Percentiles rank a stretch among this genome's conserved stretches.
Evolutionary conservation across 441 rosid genomes (phyloP).

Genomic region (Kokia cookei): DNA sequence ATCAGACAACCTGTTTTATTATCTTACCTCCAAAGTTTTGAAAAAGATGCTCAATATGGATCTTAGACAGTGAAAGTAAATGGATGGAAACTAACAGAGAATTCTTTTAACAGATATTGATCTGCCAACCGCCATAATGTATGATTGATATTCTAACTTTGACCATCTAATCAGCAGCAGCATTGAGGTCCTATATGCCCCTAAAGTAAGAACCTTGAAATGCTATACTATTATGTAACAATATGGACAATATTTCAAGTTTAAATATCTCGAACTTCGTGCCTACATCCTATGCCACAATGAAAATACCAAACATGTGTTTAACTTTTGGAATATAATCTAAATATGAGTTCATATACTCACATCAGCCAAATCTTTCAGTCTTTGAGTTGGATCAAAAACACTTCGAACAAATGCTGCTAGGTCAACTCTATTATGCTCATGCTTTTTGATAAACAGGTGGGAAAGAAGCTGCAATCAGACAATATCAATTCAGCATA

Average conservation of each 20-base stretch:
- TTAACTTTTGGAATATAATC: background rate
- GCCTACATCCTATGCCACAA: background rate
- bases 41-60: background rate
- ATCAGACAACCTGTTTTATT: background rate
- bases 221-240: background rate
- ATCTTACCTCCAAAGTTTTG: background rate
- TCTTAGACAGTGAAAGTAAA: background rate
- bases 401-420: conserved; percentile 70
- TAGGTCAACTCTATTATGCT: conserved; percentile 50
- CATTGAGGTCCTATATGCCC: background rate
- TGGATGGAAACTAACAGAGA: background rate
- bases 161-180: background rate
- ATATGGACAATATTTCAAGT: background rate
- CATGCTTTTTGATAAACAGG: conserved; percentile 74
- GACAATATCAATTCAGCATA: conserved; percentile 6
- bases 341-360: conserved; percentile 19
- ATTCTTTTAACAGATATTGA: background rate
- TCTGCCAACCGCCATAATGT: background rate
- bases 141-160: background rate
- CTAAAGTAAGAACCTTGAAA: background rate
- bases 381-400: conserved; percentile 77
- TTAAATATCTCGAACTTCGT: background rate
- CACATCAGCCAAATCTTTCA: conserved; percentile 96
- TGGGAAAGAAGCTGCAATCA: conserved; percentile 76
- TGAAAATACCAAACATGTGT: background rate